Evolutionary conservation across 805 yeast genomes (phyloP).

Genomic region (Lipomyces kockii): DNA sequence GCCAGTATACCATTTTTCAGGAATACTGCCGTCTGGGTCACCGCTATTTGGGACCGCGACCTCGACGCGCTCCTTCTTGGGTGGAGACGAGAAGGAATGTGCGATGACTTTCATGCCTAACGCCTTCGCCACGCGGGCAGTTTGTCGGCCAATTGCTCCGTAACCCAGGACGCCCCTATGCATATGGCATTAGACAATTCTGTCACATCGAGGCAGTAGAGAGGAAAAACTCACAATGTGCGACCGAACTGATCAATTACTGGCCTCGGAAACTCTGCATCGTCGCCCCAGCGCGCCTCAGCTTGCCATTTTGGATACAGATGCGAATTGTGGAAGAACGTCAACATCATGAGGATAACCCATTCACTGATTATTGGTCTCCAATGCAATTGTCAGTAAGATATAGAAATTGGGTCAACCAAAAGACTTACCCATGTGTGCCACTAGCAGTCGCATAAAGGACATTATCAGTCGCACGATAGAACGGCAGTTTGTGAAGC

Average conservation of each 20-base stretch:
- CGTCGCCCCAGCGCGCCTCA: constrained; percentile 34
- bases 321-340: constrained; percentile 30
- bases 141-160: constrained; percentile 71
- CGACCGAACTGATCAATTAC: constrained; percentile 30
- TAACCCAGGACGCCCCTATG: constrained; percentile 69
- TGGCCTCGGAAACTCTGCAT: constrained; percentile 6
- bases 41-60: constrained; percentile 59
- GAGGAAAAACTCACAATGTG: constrained; percentile 18
- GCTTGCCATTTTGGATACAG: constrained; percentile 31
- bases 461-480: constrained; percentile 16
- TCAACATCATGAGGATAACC: constrained; percentile 31
- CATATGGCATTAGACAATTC: not conserved
- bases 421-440: constrained; percentile 32
- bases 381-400: not conserved
- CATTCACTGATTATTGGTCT: constrained; percentile 37
- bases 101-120: constrained; percentile 63
- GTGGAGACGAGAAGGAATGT: constrained; percentile 36
- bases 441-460: constrained; percentile 37
- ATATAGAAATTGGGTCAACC: not conserved
- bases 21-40: constrained; percentile 46
- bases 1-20: constrained; percentile 53
- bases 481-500: constrained; percentile 22
- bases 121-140: constrained; percentile 58
- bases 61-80: constrained; percentile 33
- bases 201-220: not conserved